These are phyloP conservation scores for Silene conica DNA, from an alignment of 148 eudicot species.

Conservation along the genomic window DNA sequence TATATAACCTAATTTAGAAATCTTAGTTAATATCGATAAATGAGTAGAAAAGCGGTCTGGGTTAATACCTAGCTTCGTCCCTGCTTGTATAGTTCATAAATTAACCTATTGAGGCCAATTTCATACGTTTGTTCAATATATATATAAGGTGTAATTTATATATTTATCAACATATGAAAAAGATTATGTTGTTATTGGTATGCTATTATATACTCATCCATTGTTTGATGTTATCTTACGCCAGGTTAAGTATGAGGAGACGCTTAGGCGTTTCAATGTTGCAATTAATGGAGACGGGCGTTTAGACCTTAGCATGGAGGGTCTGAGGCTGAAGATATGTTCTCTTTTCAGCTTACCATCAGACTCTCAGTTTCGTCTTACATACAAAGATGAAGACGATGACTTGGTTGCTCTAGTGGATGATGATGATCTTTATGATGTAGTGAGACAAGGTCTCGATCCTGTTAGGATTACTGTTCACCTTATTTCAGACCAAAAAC, in stretches of 20 bases:
- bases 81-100: too few species aligned
- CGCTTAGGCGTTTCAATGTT: conserved; percentile 82
- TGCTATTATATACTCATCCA: too few species aligned
- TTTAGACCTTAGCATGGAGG: conserved; percentile 49
- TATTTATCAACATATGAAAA: too few species aligned
- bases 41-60: too few species aligned
- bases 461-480: conserved; percentile 70
- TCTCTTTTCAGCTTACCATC: conserved; percentile 55
- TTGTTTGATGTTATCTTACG: neutral
- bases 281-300: conserved; percentile 35
- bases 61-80: too few species aligned
- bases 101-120: too few species aligned
- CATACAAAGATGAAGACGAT: conserved; percentile 79
- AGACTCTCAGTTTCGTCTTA: conserved; percentile 44
- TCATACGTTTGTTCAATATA: too few species aligned
- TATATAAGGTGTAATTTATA: too few species aligned
- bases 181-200: too few species aligned
- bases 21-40: too few species aligned
- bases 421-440: conserved; percentile 77
- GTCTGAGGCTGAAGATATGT: conserved; percentile 52
- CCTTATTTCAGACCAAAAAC: neutral
- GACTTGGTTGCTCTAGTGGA: conserved; percentile 74
- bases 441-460: conserved; percentile 58
- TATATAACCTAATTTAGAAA: too few species aligned
- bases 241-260: conserved; percentile 73